Evolutionary conservation across 208 protist species (phyloP).

Genomic region (Histomonas meleagridis): DNA sequence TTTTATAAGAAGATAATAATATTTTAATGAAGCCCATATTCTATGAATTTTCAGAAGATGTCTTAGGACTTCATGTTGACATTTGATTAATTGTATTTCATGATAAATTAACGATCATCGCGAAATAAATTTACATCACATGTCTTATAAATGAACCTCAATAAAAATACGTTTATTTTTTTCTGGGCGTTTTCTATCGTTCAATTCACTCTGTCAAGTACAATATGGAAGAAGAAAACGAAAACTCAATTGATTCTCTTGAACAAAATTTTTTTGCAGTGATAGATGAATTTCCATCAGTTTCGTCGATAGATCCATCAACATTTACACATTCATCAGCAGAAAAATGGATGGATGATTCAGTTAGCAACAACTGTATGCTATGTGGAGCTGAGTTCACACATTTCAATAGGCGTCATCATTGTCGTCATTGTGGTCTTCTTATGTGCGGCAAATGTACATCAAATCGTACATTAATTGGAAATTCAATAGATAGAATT

Average conservation of each 20-base stretch:
- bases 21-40: too few relatives aligned
- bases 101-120: too few relatives aligned
- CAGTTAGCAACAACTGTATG: background rate
- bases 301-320: background rate
- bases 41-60: too few relatives aligned
- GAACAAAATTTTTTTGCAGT: background rate
- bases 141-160: too few relatives aligned
- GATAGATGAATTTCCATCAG: background rate
- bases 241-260: constrained; percentile 32
- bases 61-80: too few relatives aligned
- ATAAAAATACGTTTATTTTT: too few relatives aligned
- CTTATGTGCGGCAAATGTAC: background rate
- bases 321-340: background rate
- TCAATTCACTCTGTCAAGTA: too few relatives aligned
- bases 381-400: background rate
- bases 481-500: background rate
- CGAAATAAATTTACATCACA: too few relatives aligned
- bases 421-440: constrained; percentile 15
- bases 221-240: too few relatives aligned
- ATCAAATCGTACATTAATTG: background rate
- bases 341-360: constrained; percentile 5
- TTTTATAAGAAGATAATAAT: too few relatives aligned
- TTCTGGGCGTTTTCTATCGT: too few relatives aligned
- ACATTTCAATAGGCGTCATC: background rate
- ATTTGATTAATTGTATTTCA: too few relatives aligned